Conservation (phyloP, 1,284 basidiomycete species). For the Lentinula novae-zelandiae region DNA sequence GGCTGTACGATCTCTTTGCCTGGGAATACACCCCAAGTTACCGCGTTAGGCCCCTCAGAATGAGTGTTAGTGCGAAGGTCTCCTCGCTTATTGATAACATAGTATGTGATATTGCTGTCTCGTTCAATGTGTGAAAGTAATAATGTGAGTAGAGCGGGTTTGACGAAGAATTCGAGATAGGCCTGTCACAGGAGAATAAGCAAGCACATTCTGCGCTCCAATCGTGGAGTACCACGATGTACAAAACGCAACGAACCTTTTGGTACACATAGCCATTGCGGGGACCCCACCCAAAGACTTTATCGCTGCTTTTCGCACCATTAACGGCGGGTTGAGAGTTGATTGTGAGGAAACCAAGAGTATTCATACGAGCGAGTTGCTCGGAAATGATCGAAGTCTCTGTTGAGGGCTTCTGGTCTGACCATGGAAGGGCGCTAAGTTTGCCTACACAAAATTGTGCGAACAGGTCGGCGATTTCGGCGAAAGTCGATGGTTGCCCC, state of each 20-base stretch:
- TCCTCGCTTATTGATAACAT: conserved; percentile 90
- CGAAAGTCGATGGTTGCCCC: conserved; percentile 73
- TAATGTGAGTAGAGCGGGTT: conserved; percentile 67
- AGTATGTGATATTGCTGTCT: conserved; percentile 92
- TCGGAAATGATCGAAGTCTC: conserved; percentile 85
- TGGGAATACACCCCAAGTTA: conserved; percentile 99
- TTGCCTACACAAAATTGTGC: conserved; percentile 73
- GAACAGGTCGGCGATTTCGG: conserved; percentile 76
- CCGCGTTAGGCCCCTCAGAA: conserved; percentile 93
- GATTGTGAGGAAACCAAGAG: conserved; percentile 92
- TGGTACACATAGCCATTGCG: conserved; percentile 95
- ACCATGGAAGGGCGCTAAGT: conserved; percentile 88
- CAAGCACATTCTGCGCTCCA: neutral
- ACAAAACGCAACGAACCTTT: conserved; percentile 56
- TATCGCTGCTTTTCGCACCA: conserved; percentile 84
- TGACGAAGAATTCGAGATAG: conserved; percentile 96
- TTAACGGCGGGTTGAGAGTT: conserved; percentile 98
- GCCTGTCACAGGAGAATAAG: conserved; percentile 50
- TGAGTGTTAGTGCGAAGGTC: conserved; percentile 92
- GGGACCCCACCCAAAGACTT: conserved; percentile 92
- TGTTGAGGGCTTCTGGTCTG: conserved; percentile 80
- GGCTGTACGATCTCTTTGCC: conserved; percentile 98
- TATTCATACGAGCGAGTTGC: conserved; percentile 83
- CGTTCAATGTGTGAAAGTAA: conserved; percentile 86
- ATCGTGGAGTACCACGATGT: neutral